Percentiles rank a stretch among this genome's conserved stretches.
phyloP scores from a whole-genome alignment of 306 rosid genomes.

The Fragaria vesca region DNA sequence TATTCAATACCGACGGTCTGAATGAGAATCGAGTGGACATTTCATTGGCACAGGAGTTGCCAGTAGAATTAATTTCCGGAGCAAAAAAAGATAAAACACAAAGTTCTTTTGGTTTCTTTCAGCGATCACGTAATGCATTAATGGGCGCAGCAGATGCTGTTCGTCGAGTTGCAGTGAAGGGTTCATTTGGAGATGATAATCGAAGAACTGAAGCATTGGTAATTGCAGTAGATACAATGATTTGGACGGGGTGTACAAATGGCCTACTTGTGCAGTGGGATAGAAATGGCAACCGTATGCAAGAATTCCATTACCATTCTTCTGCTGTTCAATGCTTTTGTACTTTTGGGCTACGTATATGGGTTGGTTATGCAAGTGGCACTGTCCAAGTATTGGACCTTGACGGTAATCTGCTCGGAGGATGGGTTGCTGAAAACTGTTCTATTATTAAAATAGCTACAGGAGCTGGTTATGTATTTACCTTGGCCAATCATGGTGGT shows the following conservation, averaged over 20 bases:
- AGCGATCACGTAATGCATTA: constrained; percentile 92
- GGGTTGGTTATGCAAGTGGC: constrained; percentile 91
- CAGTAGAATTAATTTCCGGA: constrained; percentile 58
- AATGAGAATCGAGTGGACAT: constrained; percentile 75
- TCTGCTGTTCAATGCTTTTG: constrained; percentile 82
- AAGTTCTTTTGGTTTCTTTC: constrained; percentile 83
- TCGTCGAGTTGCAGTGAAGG: constrained; percentile 89
- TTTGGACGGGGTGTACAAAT: constrained; percentile 89
- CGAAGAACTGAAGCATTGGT: constrained; percentile 78
- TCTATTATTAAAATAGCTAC: constrained; percentile 64
- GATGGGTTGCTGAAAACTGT: constrained; percentile 83
- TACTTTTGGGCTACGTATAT: constrained; percentile 70
- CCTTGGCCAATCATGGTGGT: constrained; percentile 93
- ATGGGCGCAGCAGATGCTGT: constrained; percentile 99
- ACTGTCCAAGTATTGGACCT: constrained; percentile 77
- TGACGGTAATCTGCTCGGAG: constrained; percentile 73
- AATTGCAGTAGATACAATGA: constrained; percentile 73
- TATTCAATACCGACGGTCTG: constrained; percentile 85
- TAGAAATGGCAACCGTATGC: constrained; percentile 80
- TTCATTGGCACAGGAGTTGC: constrained; percentile 57
- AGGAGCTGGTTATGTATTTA: constrained; percentile 73
- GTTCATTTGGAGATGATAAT: constrained; percentile 86
- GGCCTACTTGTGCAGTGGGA: constrained; percentile 94
- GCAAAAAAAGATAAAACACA: constrained; percentile 71
- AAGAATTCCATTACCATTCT: constrained; percentile 65